Conservation (phyloP, 148 eudicot genomes). For the Rhododendron molle region DNA sequence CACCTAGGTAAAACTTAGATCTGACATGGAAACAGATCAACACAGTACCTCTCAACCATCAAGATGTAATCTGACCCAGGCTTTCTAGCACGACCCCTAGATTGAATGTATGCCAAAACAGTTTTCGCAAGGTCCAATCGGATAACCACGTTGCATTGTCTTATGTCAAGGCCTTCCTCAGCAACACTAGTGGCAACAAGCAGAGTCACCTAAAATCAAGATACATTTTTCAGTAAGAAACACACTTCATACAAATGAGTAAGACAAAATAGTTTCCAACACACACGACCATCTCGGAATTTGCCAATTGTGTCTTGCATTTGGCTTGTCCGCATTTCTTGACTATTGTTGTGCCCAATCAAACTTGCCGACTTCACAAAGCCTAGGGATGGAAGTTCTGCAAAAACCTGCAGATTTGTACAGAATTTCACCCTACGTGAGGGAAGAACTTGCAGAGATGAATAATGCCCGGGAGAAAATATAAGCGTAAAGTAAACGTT, state of each 20-base stretch:
- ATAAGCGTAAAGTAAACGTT: constrained; percentile 11
- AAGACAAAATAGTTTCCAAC: constrained; percentile 19
- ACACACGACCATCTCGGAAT: constrained; percentile 96
- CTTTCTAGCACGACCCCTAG: constrained; percentile 98
- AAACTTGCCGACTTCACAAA: constrained; percentile 84
- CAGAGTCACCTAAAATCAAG: constrained; percentile 65
- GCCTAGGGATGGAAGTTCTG: constrained; percentile 89
- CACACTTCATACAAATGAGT: neutral
- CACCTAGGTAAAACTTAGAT: neutral
- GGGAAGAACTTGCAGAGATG: neutral
- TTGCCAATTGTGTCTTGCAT: constrained; percentile 94
- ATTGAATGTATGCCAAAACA: constrained; percentile 96
- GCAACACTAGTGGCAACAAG: constrained; percentile 99
- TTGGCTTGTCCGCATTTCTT: constrained; percentile 90
- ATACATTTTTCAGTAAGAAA: constrained; percentile 11
- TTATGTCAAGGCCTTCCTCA: constrained; percentile 99
- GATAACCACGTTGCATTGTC: constrained; percentile 98
- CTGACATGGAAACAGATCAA: constrained; percentile 2
- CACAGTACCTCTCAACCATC: constrained; percentile 89
- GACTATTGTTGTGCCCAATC: constrained; percentile 96
- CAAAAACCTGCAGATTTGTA: constrained; percentile 61
- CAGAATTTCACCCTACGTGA: constrained; percentile 1
- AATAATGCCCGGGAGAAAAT: neutral
- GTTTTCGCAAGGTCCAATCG: constrained; percentile 99
- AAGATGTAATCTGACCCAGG: constrained; percentile 98